Conservation (phyloP, 345 rosid species). For the Euphorbia tirucalli region DNA sequence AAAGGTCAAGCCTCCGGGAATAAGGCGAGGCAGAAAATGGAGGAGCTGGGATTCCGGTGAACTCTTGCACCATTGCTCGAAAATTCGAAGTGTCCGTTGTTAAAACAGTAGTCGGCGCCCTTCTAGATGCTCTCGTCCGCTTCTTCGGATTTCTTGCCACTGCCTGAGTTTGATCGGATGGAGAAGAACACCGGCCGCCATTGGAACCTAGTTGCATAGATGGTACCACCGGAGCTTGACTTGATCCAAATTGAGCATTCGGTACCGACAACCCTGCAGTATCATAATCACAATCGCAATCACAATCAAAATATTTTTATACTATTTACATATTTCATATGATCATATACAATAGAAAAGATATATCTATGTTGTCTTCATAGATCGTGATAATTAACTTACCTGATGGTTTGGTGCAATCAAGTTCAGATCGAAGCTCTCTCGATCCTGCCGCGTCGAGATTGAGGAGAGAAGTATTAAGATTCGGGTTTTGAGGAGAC, state of each 20-base stretch:
- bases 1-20: slow-evolving; percentile 66
- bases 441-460: slow-evolving; percentile 27
- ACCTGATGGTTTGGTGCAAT: slow-evolving; percentile 18
- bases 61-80: slow-evolving; percentile 94
- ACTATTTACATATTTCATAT: no score
- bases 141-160: slow-evolving; percentile 62
- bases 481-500: no score
- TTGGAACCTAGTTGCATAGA: slow-evolving; percentile 21
- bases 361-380: no score
- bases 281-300: no score
- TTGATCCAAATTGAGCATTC: slow-evolving; percentile 21
- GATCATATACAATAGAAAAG: no score
- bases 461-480: slow-evolving; percentile 28
- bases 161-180: slow-evolving; percentile 25
- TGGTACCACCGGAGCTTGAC: slow-evolving; percentile 19
- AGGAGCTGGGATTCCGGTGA: slow-evolving; percentile 81
- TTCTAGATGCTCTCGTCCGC: slow-evolving; percentile 79
- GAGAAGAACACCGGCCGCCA: slow-evolving; percentile 22
- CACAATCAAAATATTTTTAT: no score
- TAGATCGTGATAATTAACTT: no score
- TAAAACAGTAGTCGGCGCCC: slow-evolving; percentile 87
- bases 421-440: slow-evolving; percentile 29
- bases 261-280: slow-evolving; percentile 18
- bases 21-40: slow-evolving; percentile 64
- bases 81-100: slow-evolving; percentile 88